A percentile compares a stretch with the other conserved stretches of the same genome.
Conservation (phyloP, 2,329 filamentous ascomycete species). For the Colletotrichum magnum region DNA sequence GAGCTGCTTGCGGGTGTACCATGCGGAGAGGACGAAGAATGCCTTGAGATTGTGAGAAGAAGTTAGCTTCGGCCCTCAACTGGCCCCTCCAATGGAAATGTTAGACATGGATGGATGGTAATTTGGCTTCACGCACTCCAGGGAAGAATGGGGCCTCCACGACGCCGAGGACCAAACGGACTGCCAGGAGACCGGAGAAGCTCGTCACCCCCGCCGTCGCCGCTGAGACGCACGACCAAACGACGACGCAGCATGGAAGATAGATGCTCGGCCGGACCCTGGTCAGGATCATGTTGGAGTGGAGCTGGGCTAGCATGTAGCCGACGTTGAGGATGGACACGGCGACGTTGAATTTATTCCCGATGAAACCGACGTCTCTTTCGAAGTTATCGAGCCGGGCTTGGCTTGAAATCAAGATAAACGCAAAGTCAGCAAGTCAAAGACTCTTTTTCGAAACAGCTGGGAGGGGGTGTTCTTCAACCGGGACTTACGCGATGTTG, state of each 20-base stretch:
- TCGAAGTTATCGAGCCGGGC: slow-evolving; percentile 24
- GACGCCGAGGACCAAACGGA: slow-evolving; percentile 17
- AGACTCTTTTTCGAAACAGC: too few relatives aligned
- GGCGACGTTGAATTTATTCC: slow-evolving; percentile 15
- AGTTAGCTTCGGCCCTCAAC: too few relatives aligned
- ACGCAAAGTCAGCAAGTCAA: too few relatives aligned
- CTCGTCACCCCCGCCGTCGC: slow-evolving; percentile 1
- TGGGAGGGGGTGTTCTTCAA: too few relatives aligned
- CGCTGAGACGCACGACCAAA: slow-evolving; percentile 29
- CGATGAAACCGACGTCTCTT: slow-evolving; percentile 8
- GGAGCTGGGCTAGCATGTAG: slow-evolving; percentile 17
- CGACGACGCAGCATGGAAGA: slow-evolving; percentile 35
- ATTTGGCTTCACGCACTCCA: neutral
- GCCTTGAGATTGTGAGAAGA: too few relatives aligned
- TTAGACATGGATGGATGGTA: too few relatives aligned
- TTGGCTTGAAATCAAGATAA: slow-evolving; percentile 10
- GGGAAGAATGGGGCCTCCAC: slow-evolving; percentile 17
- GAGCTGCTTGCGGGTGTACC: slow-evolving; percentile 79
- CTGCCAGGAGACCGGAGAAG: slow-evolving; percentile 14
- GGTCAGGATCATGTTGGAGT: slow-evolving; percentile 40
- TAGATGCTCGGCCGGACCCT: slow-evolving; percentile 38
- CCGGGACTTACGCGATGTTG: slow-evolving; percentile 35
- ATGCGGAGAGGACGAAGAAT: slow-evolving; percentile 71
- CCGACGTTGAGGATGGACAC: slow-evolving; percentile 27
- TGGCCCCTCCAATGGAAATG: too few relatives aligned